These are phyloP conservation scores for Dovyalis caffra DNA, from an alignment of 345 rosid genomes.

Conservation along the genomic window DNA sequence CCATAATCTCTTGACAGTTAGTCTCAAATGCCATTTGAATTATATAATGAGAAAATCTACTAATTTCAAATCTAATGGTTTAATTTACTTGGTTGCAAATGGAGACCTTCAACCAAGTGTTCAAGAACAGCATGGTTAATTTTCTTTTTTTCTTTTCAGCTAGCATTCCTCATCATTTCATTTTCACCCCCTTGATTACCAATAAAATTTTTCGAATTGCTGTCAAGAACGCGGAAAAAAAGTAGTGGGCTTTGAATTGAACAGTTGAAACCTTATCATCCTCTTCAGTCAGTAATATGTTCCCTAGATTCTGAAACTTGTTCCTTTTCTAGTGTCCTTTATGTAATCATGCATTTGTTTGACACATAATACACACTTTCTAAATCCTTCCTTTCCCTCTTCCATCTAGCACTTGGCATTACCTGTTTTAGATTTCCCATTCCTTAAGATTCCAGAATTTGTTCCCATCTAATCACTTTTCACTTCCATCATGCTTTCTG, in stretches of 20 bases:
- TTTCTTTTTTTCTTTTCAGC: no score
- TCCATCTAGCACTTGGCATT: neutral
- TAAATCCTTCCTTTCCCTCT: slow-evolving; percentile 1
- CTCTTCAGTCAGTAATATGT: neutral
- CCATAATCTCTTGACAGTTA: no score
- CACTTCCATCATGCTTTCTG: neutral
- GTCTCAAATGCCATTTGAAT: no score
- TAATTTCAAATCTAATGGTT: no score
- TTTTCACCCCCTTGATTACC: no score
- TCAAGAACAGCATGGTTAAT: no score
- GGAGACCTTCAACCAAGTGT: no score
- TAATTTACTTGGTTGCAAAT: no score
- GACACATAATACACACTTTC: slow-evolving; percentile 5
- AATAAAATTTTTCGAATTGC: neutral
- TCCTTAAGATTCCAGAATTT: slow-evolving; percentile 1
- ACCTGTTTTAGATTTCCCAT: neutral
- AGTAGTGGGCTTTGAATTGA: neutral
- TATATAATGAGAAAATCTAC: no score
- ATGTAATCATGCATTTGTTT: slow-evolving; percentile 13
- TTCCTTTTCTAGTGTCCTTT: neutral
- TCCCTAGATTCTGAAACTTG: slow-evolving; percentile 1
- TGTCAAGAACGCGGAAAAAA: slow-evolving; percentile 1
- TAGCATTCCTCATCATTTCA: no score
- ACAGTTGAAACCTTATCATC: slow-evolving; percentile 9
- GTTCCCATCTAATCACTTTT: neutral